A percentile compares a stretch with the other conserved stretches of the same genome.
Evolutionary conservation across 179 eudicot species (phyloP).

Genomic region (Beta corolliflora): DNA sequence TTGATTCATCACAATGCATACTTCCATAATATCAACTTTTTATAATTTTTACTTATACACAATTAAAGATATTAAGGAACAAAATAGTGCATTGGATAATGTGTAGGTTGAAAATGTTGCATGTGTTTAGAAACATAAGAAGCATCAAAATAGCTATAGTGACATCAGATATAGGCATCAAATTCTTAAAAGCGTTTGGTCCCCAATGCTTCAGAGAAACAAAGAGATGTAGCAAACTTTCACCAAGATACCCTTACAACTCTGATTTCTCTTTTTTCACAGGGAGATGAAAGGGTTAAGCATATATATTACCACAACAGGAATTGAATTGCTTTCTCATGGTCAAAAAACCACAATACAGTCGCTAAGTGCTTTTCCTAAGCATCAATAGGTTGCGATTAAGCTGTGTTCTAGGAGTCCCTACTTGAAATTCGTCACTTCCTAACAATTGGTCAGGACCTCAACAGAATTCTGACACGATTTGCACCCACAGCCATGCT

Average conservation of each 20-base stretch:
- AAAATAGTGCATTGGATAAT: no score
- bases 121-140: no score
- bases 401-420: slow-evolving; percentile 10
- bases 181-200: background rate
- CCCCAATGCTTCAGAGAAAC: background rate
- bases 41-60: no score
- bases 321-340: background rate
- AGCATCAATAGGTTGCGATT: background rate
- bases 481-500: background rate
- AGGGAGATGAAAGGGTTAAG: background rate
- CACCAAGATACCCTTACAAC: background rate
- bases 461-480: background rate
- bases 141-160: background rate
- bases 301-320: background rate
- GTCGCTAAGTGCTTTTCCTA: background rate
- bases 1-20: no score
- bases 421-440: background rate
- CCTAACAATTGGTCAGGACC: no score
- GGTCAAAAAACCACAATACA: no score
- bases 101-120: no score
- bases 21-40: no score
- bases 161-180: background rate
- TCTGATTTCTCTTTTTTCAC: background rate
- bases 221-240: background rate
- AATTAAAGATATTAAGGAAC: no score